These are phyloP conservation scores for Elongisporangium prolatum DNA, from an alignment of 352 stramenopile genomes.

Conservation along the genomic window DNA sequence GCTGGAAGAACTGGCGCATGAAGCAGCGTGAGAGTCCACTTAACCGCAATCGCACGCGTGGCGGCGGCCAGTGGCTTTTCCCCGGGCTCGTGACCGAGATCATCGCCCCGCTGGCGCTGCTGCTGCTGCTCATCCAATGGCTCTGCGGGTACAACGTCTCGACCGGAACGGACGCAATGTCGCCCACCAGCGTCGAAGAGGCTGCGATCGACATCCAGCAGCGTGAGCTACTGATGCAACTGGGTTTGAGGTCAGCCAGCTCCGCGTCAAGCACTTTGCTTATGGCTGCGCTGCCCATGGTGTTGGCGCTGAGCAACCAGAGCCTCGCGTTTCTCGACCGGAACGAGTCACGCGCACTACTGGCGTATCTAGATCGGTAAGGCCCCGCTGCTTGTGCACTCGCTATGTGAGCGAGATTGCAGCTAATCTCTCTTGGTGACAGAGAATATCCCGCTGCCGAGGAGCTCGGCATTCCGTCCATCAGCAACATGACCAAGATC, in stretches of 20 bases:
- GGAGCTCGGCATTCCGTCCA: constrained; percentile 42
- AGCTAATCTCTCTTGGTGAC: constrained; percentile 4
- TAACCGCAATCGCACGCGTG: constrained; percentile 28
- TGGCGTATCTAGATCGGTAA: constrained; percentile 39
- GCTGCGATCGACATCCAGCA: neutral
- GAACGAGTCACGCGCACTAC: constrained; percentile 30
- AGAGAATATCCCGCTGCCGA: constrained; percentile 39
- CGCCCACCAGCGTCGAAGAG: neutral
- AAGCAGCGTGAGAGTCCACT: constrained; percentile 77
- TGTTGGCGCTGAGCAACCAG: constrained; percentile 47
- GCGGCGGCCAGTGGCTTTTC: constrained; percentile 44
- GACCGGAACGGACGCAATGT: neutral
- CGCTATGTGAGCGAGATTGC: constrained; percentile 2
- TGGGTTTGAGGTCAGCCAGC: neutral
- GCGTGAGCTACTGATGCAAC: neutral
- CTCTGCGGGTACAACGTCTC: constrained; percentile 52
- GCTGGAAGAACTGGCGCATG: constrained; percentile 82
- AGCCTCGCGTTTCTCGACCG: constrained; percentile 59
- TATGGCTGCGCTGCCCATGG: constrained; percentile 49
- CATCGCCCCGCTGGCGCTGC: constrained; percentile 46
- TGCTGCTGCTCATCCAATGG: constrained; percentile 54
- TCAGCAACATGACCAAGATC: constrained; percentile 29
- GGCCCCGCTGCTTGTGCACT: neutral
- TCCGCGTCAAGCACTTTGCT: constrained; percentile 24
- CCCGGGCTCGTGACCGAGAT: constrained; percentile 67